phyloP scores from a whole-genome alignment of 2,329 filamentous ascomycete species.

The Pleomassaria siparia region DNA sequence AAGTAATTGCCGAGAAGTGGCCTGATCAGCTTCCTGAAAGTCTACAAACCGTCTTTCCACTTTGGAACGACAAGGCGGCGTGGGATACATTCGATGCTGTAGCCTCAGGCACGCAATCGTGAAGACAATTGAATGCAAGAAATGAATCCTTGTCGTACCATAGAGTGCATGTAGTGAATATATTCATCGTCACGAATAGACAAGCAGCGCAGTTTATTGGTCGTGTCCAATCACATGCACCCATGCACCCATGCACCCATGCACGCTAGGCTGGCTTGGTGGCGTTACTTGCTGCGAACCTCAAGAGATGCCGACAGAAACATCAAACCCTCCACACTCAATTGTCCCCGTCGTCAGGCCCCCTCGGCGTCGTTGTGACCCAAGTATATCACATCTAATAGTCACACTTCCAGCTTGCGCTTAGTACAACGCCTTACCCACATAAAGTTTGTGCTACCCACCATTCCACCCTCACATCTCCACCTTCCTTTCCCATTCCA shows the following conservation, averaged over 20 bases:
- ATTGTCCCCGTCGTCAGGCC: neutral
- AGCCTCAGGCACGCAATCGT: neutral
- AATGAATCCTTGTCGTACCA: no score
- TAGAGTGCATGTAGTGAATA: no score
- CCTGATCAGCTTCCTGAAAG: slow-evolving; percentile 58
- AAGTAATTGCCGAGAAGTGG: slow-evolving; percentile 53
- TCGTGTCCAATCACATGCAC: neutral
- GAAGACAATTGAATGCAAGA: neutral
- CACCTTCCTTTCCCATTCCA: slow-evolving; percentile 1
- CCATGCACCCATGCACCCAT: neutral
- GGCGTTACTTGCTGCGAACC: slow-evolving; percentile 5
- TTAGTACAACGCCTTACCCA: neutral
- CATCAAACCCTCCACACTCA: slow-evolving; percentile 2
- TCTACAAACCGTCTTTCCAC: slow-evolving; percentile 56
- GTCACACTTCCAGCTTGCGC: neutral
- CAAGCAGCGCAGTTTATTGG: neutral
- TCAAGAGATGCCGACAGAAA: slow-evolving; percentile 1
- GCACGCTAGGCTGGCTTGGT: slow-evolving; percentile 9
- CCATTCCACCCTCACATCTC: slow-evolving; percentile 1
- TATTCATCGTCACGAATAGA: no score
- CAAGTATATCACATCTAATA: neutral
- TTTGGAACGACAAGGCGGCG: slow-evolving; percentile 50
- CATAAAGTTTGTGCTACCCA: neutral
- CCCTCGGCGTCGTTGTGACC: neutral
- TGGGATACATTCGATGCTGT: slow-evolving; percentile 32